Evolutionary conservation across 2,329 filamentous ascomycete species (phyloP).

Genomic region (Pleoardoris graminearum): DNA sequence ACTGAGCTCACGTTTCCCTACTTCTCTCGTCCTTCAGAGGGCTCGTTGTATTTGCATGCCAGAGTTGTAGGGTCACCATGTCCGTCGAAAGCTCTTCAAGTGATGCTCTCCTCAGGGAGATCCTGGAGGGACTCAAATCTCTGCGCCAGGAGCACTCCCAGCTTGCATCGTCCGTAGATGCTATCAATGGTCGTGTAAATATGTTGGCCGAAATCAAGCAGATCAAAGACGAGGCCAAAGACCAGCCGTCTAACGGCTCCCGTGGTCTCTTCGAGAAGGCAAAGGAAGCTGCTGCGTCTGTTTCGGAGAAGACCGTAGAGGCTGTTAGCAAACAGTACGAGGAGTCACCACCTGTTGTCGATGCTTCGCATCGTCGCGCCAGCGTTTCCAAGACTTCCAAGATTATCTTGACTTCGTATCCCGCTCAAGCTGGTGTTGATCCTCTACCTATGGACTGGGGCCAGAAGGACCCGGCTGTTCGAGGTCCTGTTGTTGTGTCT

Average conservation of each 20-base stretch:
- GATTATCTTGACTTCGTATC: conserved; percentile 80
- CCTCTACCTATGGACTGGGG: conserved; percentile 91
- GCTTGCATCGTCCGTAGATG: conserved; percentile 61
- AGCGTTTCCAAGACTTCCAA: conserved; percentile 58
- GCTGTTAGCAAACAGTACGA: conserved; percentile 48
- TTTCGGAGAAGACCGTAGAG: conserved; percentile 41
- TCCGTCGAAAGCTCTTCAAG: conserved; percentile 31
- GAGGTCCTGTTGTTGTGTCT: conserved; percentile 88
- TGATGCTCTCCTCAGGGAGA: conserved; percentile 55
- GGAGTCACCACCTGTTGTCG: conserved; percentile 35
- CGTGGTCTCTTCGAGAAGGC: conserved; percentile 26
- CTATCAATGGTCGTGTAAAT: conserved; percentile 65
- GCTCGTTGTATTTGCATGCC: conserved; percentile 13
- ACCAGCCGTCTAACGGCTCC: conserved; percentile 20
- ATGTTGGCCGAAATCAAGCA: conserved; percentile 63
- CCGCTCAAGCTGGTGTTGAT: conserved; percentile 90
- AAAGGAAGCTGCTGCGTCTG: conserved; percentile 30
- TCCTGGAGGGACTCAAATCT: conserved; percentile 59
- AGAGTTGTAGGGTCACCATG: conserved; percentile 26
- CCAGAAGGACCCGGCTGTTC: conserved; percentile 69
- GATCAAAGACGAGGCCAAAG: conserved; percentile 54
- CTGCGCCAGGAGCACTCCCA: conserved; percentile 60
- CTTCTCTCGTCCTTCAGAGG: conserved; percentile 7
- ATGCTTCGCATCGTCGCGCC: conserved; percentile 42
- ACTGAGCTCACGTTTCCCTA: conserved; percentile 15